Conservation (phyloP, 2,329 filamentous ascomycete species). For the Chrysosporium keratinophilum region DNA sequence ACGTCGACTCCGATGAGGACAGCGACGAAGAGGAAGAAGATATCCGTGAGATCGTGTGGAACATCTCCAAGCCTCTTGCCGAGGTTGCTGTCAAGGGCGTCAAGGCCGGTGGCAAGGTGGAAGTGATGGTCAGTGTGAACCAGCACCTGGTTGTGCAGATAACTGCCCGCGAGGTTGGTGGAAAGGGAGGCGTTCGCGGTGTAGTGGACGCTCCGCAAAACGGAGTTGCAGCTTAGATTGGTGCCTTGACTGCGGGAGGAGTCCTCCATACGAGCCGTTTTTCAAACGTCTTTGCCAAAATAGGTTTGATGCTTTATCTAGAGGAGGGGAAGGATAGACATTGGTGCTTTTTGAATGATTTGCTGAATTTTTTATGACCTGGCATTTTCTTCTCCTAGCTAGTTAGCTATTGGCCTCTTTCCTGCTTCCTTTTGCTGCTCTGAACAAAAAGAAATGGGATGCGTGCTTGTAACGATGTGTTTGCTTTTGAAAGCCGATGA, state of each 20-base stretch:
- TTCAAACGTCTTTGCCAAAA: too few species aligned
- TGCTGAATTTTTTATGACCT: too few species aligned
- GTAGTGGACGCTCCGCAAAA: slow-evolving; percentile 37
- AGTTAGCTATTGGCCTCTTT: too few species aligned
- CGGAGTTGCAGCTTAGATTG: slow-evolving; percentile 21
- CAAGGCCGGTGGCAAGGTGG: slow-evolving; percentile 82
- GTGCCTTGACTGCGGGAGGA: neutral
- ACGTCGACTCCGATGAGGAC: slow-evolving; percentile 50
- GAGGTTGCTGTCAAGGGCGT: slow-evolving; percentile 75
- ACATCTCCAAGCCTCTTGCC: slow-evolving; percentile 68
- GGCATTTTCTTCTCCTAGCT: too few species aligned
- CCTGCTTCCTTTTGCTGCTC: too few species aligned
- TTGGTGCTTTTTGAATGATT: too few species aligned
- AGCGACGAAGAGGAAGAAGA: slow-evolving; percentile 73
- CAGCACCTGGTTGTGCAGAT: slow-evolving; percentile 70
- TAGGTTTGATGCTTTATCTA: too few species aligned
- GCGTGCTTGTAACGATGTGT: too few species aligned
- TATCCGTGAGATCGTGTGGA: slow-evolving; percentile 82
- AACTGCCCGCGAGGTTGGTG: slow-evolving; percentile 74
- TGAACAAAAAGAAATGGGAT: too few species aligned
- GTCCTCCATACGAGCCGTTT: neutral
- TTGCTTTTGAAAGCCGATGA: too few species aligned
- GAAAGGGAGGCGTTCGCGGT: slow-evolving; percentile 72
- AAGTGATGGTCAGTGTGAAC: slow-evolving; percentile 82
- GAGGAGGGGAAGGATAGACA: too few species aligned